Base-by-base conservation (phyloP, 116 monocot species). In the Papilionanthe hybrid region DNA sequence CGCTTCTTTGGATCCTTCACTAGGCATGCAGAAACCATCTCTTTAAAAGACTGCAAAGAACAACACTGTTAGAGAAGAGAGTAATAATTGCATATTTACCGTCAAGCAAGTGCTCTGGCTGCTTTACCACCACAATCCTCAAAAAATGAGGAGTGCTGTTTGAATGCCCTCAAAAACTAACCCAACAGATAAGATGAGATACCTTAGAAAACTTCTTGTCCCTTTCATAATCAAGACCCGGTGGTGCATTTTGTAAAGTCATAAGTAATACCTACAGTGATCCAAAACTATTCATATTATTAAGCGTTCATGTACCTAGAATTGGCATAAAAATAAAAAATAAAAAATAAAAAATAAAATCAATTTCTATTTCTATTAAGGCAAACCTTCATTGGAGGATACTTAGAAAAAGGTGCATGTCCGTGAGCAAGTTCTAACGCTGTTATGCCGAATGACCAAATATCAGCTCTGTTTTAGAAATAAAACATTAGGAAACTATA, bases 391-490 rank as follows among this genome's bases (percentile, higher is more conserved):
- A 99, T 95, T 48, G 98, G 98, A 78, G 98, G 98, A 84, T 98
- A 94, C 72, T 98, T 98, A 3, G 98, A 94, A 81, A 99, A 94
- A 79, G 99, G 99, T 68, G 99, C 99, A 87, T 99, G 99, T n/a
- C 99, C 99, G 82, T 99, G 99, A 28, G 99, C 95, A 69, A 99
- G 90, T 81, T 99, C 99, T 60, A 99, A 79, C 32, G 99, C 99
- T 57, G 99, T 99, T 82, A 99, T 92, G 19, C 92, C 92, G 79
- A 92, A 92, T 42, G 89, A 89, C 92, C 92, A 92, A 78, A 92
- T 85, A 77, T 99, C 99, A 86, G 99, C 99, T 90, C 95, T 95
- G 93, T 80, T 86, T 48, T n/a, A 22, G 72, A 22, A 75, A 12
- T 23, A 75, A n/a, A 3, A 75, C 45, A 28, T 75, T 50, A 75